Conservation (phyloP, 1,284 basidiomycete species). For the Sanghuangporus sanghuang region DNA sequence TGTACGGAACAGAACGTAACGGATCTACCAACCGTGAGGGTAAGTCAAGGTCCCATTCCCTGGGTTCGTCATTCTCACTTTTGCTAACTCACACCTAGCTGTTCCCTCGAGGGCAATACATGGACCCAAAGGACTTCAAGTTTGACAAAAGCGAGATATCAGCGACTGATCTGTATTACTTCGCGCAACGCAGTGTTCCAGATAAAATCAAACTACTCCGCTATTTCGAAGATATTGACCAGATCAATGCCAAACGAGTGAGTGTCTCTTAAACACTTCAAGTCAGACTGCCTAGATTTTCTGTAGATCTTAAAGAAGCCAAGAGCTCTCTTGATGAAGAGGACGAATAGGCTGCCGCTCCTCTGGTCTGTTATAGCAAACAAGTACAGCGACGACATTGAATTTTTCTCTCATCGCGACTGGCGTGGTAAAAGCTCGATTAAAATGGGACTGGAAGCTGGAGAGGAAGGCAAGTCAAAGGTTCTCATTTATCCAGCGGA, state of each 20-base stretch:
- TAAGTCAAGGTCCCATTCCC: conserved; percentile 22
- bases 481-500: conserved; percentile 62
- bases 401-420: conserved; percentile 68
- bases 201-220: conserved; percentile 60
- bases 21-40: conserved; percentile 92
- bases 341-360: conserved; percentile 73
- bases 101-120: conserved; percentile 68
- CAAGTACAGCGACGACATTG: conserved; percentile 62
- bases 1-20: conserved; percentile 84
- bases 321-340: conserved; percentile 72
- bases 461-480: conserved; percentile 52
- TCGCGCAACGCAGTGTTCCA: conserved; percentile 74
- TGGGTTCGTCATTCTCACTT: conserved; percentile 3
- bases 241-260: conserved; percentile 51
- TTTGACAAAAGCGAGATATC: conserved; percentile 73
- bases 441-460: conserved; percentile 49
- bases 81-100: conserved; percentile 35
- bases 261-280: conserved; percentile 13
- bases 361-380: conserved; percentile 84
- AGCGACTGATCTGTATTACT: conserved; percentile 71
- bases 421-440: conserved; percentile 52
- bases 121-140: conserved; percentile 62
- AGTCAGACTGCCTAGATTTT: not conserved
- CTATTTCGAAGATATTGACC: conserved; percentile 52
- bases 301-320: conserved; percentile 47